phyloP scores from a whole-genome alignment of 768 basidiomycete genomes.

The Pleurotus citrinopileatus region DNA sequence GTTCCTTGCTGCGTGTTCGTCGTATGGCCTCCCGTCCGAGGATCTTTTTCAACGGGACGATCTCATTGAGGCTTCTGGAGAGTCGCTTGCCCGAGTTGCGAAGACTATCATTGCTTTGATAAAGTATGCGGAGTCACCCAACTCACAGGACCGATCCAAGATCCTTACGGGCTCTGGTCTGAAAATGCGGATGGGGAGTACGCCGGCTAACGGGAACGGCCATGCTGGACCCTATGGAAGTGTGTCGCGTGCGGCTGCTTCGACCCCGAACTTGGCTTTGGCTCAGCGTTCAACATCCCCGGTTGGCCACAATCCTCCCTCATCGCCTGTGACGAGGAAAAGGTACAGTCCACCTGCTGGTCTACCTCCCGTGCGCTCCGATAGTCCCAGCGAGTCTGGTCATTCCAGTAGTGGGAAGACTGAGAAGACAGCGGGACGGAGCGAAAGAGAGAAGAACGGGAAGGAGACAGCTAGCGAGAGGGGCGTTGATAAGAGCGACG shows the following conservation, averaged over 20 bases:
- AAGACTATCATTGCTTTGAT: conserved; percentile 69
- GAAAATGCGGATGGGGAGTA: conserved; percentile 16
- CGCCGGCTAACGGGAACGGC: conserved; percentile 18
- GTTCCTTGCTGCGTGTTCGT: conserved; percentile 74
- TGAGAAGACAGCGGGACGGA: conserved; percentile 12
- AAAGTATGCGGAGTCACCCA: conserved; percentile 56
- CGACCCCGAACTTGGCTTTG: conserved; percentile 55
- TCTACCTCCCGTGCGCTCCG: conserved; percentile 51
- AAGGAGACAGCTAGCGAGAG: conserved; percentile 17
- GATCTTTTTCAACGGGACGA: conserved; percentile 71
- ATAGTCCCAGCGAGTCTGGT: conserved; percentile 49
- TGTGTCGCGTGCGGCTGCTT: conserved; percentile 47
- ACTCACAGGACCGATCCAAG: conserved; percentile 39
- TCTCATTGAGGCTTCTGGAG: conserved; percentile 56
- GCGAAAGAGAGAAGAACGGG: conserved; percentile 17
- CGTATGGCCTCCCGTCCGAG: conserved; percentile 58
- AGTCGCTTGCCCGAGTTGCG: conserved; percentile 70
- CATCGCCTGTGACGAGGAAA: conserved; percentile 37
- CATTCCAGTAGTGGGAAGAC: conserved; percentile 14
- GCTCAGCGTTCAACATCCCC: conserved; percentile 36
- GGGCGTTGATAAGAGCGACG: conserved; percentile 15
- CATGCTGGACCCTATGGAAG: conserved; percentile 34
- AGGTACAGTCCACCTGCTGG: conserved; percentile 49
- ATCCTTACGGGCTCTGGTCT: conserved; percentile 39
- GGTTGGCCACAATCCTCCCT: conserved; percentile 13